Base-by-base conservation (phyloP, 495 filamentous ascomycete genomes). In the Collariella sp. region DNA sequence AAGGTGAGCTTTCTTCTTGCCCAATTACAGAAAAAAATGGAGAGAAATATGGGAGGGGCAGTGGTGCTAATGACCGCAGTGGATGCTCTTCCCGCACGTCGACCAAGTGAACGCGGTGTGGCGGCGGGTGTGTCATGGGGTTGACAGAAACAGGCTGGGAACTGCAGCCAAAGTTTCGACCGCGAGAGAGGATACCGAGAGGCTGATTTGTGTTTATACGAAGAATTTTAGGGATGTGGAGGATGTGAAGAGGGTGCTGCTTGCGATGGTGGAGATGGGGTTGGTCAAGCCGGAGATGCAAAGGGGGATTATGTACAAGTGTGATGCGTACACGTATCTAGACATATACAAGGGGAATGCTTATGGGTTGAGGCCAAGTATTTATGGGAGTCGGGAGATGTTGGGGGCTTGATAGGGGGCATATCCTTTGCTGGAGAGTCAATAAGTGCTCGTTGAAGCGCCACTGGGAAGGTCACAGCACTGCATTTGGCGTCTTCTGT, bases 151-250 rank as follows among this genome's bases (percentile, higher is more conserved):
- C 38, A n/a, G 48, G 39, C 38, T 51, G 2, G 48, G 48, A 7
- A 41, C 29, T 0, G 40, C 24, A 0, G 38, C 50, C 24, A 52
- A 44, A 16, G 39, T 52, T 16, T 20, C 50, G 31, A 52, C 50
- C 6, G 33, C 39, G 26, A 4, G 26, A 26, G 26, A 35, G 24
- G 40, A 52, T 24, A 16, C 38, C 24, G 9, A 16, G 10, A 23
- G 39, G 48, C 12, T 52, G 50, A 44, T 52, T 1, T 52, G 40
- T 12, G 40, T 52, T 12, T 52, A 52, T 5, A 52, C 50, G 10
- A 43, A 29, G 39, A 39, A 52, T 26, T 52, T 44, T 34, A 35
- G 24, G 5, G 40, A 52, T 24, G 29, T 52, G 9, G 40, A 10
- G 39, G 50, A 52, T 52, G 40, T 52, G 4, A 34, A 29, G 39